Evolutionary conservation across 768 basidiomycete genomes (phyloP).

Genomic region (Chalciporus pseudorubinellus): DNA sequence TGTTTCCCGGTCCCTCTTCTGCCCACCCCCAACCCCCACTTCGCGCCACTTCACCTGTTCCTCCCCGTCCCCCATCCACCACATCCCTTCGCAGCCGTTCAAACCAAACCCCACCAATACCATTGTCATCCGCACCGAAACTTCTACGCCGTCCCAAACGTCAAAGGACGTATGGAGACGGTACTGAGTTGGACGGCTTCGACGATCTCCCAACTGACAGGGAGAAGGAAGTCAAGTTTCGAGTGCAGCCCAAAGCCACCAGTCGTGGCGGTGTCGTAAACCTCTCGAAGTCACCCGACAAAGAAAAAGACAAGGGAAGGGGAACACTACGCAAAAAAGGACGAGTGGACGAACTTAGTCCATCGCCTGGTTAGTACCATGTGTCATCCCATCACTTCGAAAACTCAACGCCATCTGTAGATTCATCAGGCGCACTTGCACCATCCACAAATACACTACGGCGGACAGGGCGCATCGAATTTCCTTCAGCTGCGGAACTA

Average conservation of each 20-base stretch:
- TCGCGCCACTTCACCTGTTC: constrained; percentile 59
- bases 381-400: neutral
- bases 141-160: constrained; percentile 77
- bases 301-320: constrained; percentile 43
- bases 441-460: constrained; percentile 54
- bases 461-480: constrained; percentile 57
- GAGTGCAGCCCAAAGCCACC: constrained; percentile 70
- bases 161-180: constrained; percentile 74
- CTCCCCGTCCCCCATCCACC: constrained; percentile 58
- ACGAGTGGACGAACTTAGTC: constrained; percentile 43
- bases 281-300: constrained; percentile 40
- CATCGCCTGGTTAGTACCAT: constrained; percentile 38
- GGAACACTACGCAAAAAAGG: constrained; percentile 58
- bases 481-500: constrained; percentile 36
- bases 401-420: constrained; percentile 8
- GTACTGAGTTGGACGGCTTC: constrained; percentile 84
- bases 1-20: constrained; percentile 57
- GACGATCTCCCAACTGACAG: constrained; percentile 87
- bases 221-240: constrained; percentile 74
- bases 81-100: constrained; percentile 42
- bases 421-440: constrained; percentile 30
- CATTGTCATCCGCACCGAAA: constrained; percentile 54
- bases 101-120: constrained; percentile 32
- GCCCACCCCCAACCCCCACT: constrained; percentile 35
- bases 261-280: constrained; percentile 53